Evolutionary conservation across 2,329 filamentous ascomycete genomes (phyloP).

Genomic region (Helicocarpus griseus): DNA sequence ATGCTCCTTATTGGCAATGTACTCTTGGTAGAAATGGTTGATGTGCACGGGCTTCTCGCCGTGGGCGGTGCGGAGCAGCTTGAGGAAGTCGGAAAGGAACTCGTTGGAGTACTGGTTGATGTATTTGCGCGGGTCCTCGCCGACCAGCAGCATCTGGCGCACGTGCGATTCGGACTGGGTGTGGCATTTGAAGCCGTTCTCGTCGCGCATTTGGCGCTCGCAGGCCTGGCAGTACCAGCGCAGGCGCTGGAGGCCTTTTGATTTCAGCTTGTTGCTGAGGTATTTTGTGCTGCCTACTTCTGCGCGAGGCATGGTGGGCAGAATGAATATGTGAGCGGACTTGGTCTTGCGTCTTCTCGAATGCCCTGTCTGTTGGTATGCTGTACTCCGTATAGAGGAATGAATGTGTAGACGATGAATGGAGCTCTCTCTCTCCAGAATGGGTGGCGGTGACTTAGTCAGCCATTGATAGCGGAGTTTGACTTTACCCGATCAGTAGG

Average conservation of each 20-base stretch:
- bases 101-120: slow-evolving; percentile 75
- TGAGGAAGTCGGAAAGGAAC: slow-evolving; percentile 71
- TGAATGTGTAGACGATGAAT: background rate
- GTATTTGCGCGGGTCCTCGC: slow-evolving; percentile 74
- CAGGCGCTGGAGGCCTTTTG: slow-evolving; percentile 58
- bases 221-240: slow-evolving; percentile 89
- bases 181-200: slow-evolving; percentile 86
- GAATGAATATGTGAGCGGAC: background rate
- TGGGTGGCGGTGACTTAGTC: background rate
- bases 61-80: slow-evolving; percentile 69
- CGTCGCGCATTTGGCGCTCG: slow-evolving; percentile 66
- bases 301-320: slow-evolving; percentile 69
- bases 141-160: slow-evolving; percentile 78
- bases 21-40: slow-evolving; percentile 92
- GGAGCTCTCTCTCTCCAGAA: background rate
- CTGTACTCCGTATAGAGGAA: too few species aligned
- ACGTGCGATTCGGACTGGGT: slow-evolving; percentile 77
- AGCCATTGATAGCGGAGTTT: background rate
- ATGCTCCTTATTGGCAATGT: slow-evolving; percentile 79
- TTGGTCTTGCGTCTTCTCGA: background rate
- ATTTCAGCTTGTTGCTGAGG: slow-evolving; percentile 83
- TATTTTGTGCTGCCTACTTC: slow-evolving; percentile 89
- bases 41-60: slow-evolving; percentile 82
- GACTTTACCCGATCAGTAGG: background rate
- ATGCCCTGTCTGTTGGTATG: too few species aligned